A percentile compares a stretch with the other conserved stretches of the same genome.
phyloP scores from a whole-genome alignment of 2,329 filamentous ascomycete genomes.

The Penicillium sclerotigenum region DNA sequence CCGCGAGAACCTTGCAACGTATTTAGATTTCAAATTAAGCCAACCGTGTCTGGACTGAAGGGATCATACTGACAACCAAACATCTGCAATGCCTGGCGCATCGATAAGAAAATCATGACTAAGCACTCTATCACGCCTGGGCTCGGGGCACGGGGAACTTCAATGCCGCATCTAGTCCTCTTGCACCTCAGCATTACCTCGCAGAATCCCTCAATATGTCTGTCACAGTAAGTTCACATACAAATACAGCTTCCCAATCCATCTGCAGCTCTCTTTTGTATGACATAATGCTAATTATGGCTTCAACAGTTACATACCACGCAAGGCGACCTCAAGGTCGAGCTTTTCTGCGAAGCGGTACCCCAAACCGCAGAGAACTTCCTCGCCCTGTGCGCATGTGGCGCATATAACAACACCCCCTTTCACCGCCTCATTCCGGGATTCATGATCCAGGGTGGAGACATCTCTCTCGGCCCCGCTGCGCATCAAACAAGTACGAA shows the following conservation, averaged over 20 bases:
- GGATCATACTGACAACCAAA: not conserved
- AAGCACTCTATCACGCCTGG: conserved; percentile 14
- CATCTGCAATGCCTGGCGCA: conserved; percentile 1
- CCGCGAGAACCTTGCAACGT: not conserved
- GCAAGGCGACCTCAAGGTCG: conserved; percentile 86
- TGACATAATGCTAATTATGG: not conserved
- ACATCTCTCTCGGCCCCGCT: conserved; percentile 46
- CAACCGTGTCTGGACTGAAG: not conserved
- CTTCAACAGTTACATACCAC: conserved; percentile 69
- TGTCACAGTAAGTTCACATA: conserved; percentile 30
- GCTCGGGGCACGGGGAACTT: not conserved
- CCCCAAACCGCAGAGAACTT: conserved; percentile 87
- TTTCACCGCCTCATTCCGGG: conserved; percentile 62
- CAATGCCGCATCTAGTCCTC: conserved; percentile 7
- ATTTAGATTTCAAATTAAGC: not conserved
- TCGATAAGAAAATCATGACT: conserved; percentile 18
- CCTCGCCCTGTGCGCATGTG: conserved; percentile 61
- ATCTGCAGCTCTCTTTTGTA: not conserved
- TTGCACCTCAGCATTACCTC: not conserved
- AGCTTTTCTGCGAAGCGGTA: conserved; percentile 92
- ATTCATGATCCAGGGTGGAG: conserved; percentile 65
- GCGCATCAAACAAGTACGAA: conserved; percentile 43
- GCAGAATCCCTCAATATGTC: conserved; percentile 25
- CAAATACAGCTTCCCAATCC: too few species aligned
- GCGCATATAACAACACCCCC: conserved; percentile 58